Evolutionary conservation across 2,329 filamentous ascomycete genomes (phyloP), one percentile per base, ranked within the genome.

Genomic region (Colletotrichum lini): DNA sequence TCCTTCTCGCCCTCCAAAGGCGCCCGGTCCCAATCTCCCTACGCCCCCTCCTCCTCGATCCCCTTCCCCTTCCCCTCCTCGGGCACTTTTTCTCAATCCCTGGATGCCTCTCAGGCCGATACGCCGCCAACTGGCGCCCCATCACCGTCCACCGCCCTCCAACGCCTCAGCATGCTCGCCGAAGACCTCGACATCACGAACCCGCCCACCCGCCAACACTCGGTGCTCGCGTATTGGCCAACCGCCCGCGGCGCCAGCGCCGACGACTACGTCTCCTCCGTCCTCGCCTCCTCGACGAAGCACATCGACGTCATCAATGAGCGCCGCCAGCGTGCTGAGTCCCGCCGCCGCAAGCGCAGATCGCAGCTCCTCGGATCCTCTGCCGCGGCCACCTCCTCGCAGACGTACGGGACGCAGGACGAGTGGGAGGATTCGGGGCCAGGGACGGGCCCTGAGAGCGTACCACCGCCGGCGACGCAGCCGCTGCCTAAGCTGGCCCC

Each of bases 211-310:
- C 71, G 63, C 6, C 74, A 74, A 26, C 73, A 75, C 63, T 76
- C 72, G 4, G 68, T 84, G 1, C 75, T 85, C 1, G 77, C 80
- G 6, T 79, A 79, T 71, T 85, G 83, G 83, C 83, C 83, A 1
- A 75, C 77, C 2, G 77, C 82, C 57, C 79, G 80, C 9, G 83
- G 82, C 21, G 74, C 79, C 3, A 75, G 78, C 21, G 79, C 78
- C 2, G 75, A 77, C 7, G 75, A 77, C 50, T 85, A 85, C 65
- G 70, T 82, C 3, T 84, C 83, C 18, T 83, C 80, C 49, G 78
- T 84, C 23, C 78, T 79, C 8, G 67, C 78, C 15, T 81, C 80
- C 7, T 79, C 77, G 9, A 81, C 81, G 3, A 80, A 77, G 47
- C 79, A 80, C 70, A 79, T 82, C 58, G 77, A 80, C 12, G 77